Conservation (phyloP, 1,139 yeast species). For the Meyerozyma athensensis region DNA sequence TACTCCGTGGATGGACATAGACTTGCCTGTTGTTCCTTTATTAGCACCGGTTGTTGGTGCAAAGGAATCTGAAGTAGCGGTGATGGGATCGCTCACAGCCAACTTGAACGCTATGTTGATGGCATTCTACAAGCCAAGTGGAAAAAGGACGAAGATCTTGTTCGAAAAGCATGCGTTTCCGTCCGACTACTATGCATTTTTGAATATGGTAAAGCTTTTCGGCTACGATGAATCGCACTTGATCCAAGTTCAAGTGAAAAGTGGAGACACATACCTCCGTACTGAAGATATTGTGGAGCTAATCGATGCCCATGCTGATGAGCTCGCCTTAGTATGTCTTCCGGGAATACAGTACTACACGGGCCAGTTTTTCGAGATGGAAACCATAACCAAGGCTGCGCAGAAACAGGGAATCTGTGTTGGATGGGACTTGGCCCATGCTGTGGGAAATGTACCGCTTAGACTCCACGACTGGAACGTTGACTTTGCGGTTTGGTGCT, state of each 20-base stretch:
- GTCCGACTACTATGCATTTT: constrained; percentile 83
- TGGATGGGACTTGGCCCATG: constrained; percentile 97
- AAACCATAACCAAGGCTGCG: constrained; percentile 57
- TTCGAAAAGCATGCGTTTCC: constrained; percentile 90
- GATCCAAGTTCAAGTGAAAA: constrained; percentile 56
- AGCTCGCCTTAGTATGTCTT: constrained; percentile 68
- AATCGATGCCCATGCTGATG: constrained; percentile 56
- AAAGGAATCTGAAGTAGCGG: constrained; percentile 65
- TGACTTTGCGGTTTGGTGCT: constrained; percentile 94
- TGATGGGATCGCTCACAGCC: constrained; percentile 81
- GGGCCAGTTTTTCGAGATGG: constrained; percentile 80
- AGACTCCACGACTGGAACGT: constrained; percentile 81
- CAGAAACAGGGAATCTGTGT: constrained; percentile 54
- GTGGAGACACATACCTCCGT: constrained; percentile 50
- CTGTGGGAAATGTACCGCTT: constrained; percentile 80
- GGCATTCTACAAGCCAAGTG: constrained; percentile 69
- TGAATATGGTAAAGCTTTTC: constrained; percentile 63
- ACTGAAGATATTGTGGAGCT: constrained; percentile 58
- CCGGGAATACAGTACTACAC: constrained; percentile 92
- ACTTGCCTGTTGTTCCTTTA: constrained; percentile 65
- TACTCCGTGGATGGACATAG: constrained; percentile 79
- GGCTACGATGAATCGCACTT: constrained; percentile 58
- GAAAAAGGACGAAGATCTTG: constrained; percentile 59
- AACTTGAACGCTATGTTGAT: constrained; percentile 72
- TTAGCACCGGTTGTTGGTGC: constrained; percentile 79